Evolutionary conservation across 2,329 filamentous ascomycete genomes (phyloP), one percentile per base, ranked within the genome.

Genomic region (Epicoccum sorghinum): DNA sequence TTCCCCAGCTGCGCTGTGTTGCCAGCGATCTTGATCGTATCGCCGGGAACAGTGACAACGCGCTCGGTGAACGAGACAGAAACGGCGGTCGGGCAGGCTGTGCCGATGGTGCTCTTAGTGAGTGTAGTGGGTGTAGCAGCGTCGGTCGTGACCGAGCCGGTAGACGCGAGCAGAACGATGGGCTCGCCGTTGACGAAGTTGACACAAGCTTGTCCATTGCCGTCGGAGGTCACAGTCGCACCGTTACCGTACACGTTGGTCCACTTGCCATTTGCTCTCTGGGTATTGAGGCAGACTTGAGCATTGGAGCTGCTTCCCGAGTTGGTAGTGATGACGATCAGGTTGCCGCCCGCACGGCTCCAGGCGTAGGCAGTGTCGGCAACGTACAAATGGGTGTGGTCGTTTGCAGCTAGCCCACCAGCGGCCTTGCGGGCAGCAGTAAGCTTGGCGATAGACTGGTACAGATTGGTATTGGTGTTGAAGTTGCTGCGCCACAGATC

Each of bases 301-400:
- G 64, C 68, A 32, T 68, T 75, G 22, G 70, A 74, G 1, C 72
- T 74, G 35, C 66, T 62, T 3, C 79, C 79, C 13, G 72, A 66
- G 50, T 81, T 81, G 39, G 74, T 78, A 2, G 79, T 81, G 33
- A 81, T 65, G 6, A 78, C 79, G 41, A 81, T 67, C 13, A 82
- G 69, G 39, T 76, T 73, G 7, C 79, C 78, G 10, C 69, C 71
- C 0, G 72, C 77, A 13, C 79, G 75, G 52, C 75, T 77, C 72
- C 77, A 82, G 3, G 78, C 79, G 56, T 82, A 81, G 0, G 74
- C 78, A 10, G 71, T 77, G 39, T 66, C 59, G 7, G 72, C 69
- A 0, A 77, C 74, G 54, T 79, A 78, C 2, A 81, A 58, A 52
- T 80, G 77, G 4, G 62, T 66, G 40, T 81, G 79, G 59, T 81